A percentile compares a stretch with the other conserved stretches of the same genome.
Conservation (phyloP, 2,329 filamentous ascomycete species). For the Cladosporium sp. region DNA sequence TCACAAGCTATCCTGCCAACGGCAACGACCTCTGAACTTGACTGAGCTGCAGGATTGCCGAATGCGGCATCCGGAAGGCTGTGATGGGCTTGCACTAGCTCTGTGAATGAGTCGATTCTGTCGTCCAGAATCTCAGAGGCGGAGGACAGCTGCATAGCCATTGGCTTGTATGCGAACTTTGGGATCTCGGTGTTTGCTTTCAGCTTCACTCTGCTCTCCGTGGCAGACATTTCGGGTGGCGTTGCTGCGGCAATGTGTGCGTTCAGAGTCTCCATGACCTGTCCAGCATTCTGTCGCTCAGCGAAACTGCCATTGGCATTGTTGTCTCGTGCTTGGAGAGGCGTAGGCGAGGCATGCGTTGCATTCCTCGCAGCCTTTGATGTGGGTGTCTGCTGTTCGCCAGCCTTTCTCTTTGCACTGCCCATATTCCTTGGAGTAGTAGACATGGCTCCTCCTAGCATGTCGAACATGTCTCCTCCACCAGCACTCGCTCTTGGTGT, state of each 20-base stretch:
- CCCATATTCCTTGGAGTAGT: slow-evolving; percentile 34
- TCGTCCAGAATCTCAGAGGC: slow-evolving; percentile 92
- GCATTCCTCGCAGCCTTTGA: slow-evolving; percentile 41
- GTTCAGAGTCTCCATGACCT: slow-evolving; percentile 80
- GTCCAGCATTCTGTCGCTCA: slow-evolving; percentile 73
- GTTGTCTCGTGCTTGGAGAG: slow-evolving; percentile 34
- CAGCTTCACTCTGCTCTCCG: slow-evolving; percentile 75
- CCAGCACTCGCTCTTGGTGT: slow-evolving; percentile 55
- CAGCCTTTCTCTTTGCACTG: slow-evolving; percentile 45
- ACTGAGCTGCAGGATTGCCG: slow-evolving; percentile 79
- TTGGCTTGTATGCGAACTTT: slow-evolving; percentile 85
- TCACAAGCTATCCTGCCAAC: slow-evolving; percentile 91
- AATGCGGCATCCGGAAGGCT: slow-evolving; percentile 74
- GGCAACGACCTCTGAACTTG: slow-evolving; percentile 80
- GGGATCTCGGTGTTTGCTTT: slow-evolving; percentile 83
- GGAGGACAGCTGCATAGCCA: slow-evolving; percentile 92
- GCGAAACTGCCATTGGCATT: slow-evolving; percentile 50
- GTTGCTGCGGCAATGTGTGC: slow-evolving; percentile 60
- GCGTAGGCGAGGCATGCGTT: slow-evolving; percentile 46
- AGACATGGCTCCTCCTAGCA: slow-evolving; percentile 45
- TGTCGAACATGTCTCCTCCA: slow-evolving; percentile 69
- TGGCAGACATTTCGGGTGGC: slow-evolving; percentile 48
- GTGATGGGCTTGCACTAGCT: slow-evolving; percentile 69
- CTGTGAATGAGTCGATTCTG: slow-evolving; percentile 82
- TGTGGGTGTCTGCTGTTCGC: slow-evolving; percentile 48